Evolutionary conservation across 371 early-diverging fungal genomes (phyloP).

Genomic region (Mucor piriformis): DNA sequence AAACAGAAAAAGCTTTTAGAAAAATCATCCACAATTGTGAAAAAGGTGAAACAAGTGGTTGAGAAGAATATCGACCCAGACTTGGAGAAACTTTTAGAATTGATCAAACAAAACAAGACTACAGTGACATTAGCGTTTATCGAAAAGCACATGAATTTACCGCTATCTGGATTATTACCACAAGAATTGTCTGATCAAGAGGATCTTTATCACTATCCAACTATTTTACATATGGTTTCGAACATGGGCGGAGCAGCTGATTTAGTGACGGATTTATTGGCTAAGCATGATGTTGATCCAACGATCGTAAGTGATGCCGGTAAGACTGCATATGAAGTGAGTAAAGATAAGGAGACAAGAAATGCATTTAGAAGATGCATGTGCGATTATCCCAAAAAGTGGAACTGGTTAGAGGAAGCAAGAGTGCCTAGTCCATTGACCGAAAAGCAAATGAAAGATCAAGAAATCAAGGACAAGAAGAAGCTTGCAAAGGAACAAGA

Average conservation of each 20-base stretch:
- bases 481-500: slow-evolving; percentile 63
- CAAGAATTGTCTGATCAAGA: slow-evolving; percentile 36
- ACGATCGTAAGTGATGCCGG: slow-evolving; percentile 64
- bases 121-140: slow-evolving; percentile 43
- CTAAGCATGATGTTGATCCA: slow-evolving; percentile 77
- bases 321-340: slow-evolving; percentile 81
- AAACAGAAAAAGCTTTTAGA: slow-evolving; percentile 30
- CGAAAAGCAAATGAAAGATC: slow-evolving; percentile 60
- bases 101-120: slow-evolving; percentile 62
- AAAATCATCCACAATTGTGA: slow-evolving; percentile 19
- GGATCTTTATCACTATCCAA: slow-evolving; percentile 58
- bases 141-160: slow-evolving; percentile 40
- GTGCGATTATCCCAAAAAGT: slow-evolving; percentile 62
- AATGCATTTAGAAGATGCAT: slow-evolving; percentile 81
- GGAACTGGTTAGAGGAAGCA: slow-evolving; percentile 69
- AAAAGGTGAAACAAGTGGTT: slow-evolving; percentile 2
- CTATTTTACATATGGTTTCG: slow-evolving; percentile 74
- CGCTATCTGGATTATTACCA: slow-evolving; percentile 45
- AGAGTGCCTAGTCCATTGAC: slow-evolving; percentile 82
- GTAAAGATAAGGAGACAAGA: slow-evolving; percentile 73
- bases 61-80: slow-evolving; percentile 15
- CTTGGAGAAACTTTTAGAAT: slow-evolving; percentile 42
- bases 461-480: slow-evolving; percentile 53
- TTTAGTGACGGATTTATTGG: slow-evolving; percentile 67
- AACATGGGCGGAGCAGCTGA: slow-evolving; percentile 51